These are phyloP conservation scores for Paramecium tetraurelia DNA, from an alignment of 73 alveolate species.

Conservation along the genomic window DNA sequence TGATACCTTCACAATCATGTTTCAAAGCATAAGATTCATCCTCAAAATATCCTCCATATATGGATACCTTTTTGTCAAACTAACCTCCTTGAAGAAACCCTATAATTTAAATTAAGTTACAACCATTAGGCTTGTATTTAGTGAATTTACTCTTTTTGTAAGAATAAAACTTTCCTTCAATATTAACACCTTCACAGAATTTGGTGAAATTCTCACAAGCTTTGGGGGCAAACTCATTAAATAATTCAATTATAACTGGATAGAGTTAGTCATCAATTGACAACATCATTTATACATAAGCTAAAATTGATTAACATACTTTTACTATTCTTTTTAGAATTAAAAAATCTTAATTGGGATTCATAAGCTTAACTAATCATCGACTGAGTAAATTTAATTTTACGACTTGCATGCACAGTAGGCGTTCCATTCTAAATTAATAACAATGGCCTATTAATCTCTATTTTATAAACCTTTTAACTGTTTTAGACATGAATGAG, in stretches of 20 bases:
- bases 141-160: slow-evolving; percentile 35
- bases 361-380: neutral
- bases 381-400: neutral
- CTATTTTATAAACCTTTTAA: neutral
- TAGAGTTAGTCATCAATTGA: neutral
- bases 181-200: slow-evolving; percentile 59
- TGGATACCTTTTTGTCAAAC: slow-evolving; percentile 44
- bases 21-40: slow-evolving; percentile 61
- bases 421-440: slow-evolving; percentile 32
- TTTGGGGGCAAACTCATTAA: slow-evolving; percentile 58
- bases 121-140: slow-evolving; percentile 38
- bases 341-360: neutral
- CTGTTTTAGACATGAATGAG: slow-evolving; percentile 14
- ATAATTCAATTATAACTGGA: slow-evolving; percentile 35
- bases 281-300: neutral
- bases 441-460: neutral
- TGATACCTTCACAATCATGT: slow-evolving; percentile 51
- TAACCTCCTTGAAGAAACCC: slow-evolving; percentile 49
- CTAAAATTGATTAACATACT: neutral
- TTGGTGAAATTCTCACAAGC: slow-evolving; percentile 59
- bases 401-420: neutral
- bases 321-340: neutral
- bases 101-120: neutral
- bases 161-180: slow-evolving; percentile 43
- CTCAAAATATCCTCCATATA: slow-evolving; percentile 53